Evolutionary conservation across 768 basidiomycete species (phyloP).

Genomic region (Leccinum sublutescens): DNA sequence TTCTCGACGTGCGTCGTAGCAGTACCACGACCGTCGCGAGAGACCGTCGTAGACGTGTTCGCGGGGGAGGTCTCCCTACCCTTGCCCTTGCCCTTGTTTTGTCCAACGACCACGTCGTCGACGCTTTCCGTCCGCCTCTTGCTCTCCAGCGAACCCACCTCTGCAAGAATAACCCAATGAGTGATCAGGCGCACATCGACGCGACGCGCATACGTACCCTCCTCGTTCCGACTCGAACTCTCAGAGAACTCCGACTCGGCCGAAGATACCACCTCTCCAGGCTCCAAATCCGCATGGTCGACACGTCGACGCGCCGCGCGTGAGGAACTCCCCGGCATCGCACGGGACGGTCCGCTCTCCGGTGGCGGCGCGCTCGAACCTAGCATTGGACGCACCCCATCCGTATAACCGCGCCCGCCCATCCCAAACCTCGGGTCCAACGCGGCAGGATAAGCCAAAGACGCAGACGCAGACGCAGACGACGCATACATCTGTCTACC

Average conservation of each 20-base stretch:
- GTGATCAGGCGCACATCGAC: not conserved
- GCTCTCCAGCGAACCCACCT: not conserved
- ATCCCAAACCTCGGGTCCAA: conserved; percentile 13
- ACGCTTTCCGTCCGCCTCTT: not conserved
- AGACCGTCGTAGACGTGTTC: not conserved
- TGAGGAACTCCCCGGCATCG: not conserved
- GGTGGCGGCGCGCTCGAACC: not conserved
- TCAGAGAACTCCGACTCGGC: conserved; percentile 25
- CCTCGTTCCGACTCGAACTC: conserved; percentile 23
- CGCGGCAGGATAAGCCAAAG: conserved; percentile 13
- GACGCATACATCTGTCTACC: not conserved
- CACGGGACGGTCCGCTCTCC: conserved; percentile 7
- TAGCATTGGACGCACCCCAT: not conserved
- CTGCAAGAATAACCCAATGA: not conserved
- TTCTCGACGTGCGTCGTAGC: conserved; percentile 9
- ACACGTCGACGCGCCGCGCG: not conserved
- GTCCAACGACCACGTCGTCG: not conserved
- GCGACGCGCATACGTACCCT: conserved; percentile 12
- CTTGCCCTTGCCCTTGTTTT: conserved; percentile 9
- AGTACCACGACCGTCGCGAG: not conserved
- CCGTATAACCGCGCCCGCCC: not conserved
- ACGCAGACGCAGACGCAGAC: conserved; percentile 7
- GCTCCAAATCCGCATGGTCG: conserved; percentile 19
- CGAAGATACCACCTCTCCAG: conserved; percentile 27
- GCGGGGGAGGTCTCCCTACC: conserved; percentile 5